phyloP scores from a whole-genome alignment of 345 rosid species.

The Clarkia xantiana region DNA sequence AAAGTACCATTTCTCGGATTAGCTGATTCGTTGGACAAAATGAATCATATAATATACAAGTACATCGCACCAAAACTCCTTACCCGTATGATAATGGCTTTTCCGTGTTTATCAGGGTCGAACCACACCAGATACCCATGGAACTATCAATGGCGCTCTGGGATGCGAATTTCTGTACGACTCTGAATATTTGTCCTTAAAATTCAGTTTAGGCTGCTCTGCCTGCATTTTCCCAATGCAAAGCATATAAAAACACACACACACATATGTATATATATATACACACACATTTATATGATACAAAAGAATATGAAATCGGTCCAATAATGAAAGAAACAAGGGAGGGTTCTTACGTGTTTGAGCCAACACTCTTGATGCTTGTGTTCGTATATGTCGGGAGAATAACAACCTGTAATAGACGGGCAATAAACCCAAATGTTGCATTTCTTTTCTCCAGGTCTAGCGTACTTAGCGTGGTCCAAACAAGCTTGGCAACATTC shows the following conservation, averaged over 20 bases:
- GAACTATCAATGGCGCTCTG: constrained; percentile 62
- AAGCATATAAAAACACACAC: neutral
- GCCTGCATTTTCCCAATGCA: constrained; percentile 41
- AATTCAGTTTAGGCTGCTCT: constrained; percentile 57
- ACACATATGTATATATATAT: neutral
- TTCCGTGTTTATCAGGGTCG: constrained; percentile 18
- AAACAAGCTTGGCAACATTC: constrained; percentile 97
- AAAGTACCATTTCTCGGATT: no score
- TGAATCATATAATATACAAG: no score
- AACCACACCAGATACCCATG: constrained; percentile 86
- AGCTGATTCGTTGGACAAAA: no score
- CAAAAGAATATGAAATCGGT: neutral
- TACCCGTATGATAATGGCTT: no score
- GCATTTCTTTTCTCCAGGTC: constrained; percentile 75
- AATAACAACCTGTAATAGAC: constrained; percentile 58
- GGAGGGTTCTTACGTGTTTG: constrained; percentile 50
- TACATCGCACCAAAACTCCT: no score
- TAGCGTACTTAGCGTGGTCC: constrained; percentile 69
- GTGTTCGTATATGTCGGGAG: constrained; percentile 87
- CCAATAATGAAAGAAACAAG: no score
- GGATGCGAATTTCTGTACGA: constrained; percentile 70
- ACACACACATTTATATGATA: neutral
- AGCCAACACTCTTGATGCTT: constrained; percentile 90
- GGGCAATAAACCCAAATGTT: constrained; percentile 99
- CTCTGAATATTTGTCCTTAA: constrained; percentile 69